Conservation (phyloP, 192 early-diverging fungal genomes). For the Linnemannia elongata region DNA sequence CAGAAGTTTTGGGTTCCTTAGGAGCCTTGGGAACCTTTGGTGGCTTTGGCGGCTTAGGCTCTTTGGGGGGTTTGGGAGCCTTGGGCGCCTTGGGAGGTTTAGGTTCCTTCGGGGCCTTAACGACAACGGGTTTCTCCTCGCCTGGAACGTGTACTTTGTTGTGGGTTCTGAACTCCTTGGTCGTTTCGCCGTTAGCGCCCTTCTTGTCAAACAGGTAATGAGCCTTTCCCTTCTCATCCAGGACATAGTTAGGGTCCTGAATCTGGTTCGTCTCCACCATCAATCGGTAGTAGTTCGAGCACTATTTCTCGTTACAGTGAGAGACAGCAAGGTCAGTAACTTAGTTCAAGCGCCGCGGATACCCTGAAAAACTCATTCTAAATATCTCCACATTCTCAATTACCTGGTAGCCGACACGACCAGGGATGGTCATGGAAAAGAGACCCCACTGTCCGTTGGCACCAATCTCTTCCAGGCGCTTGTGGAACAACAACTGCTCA, state of each 20-base stretch:
- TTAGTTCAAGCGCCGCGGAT: not conserved
- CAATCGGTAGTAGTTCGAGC: slow-evolving; percentile 96
- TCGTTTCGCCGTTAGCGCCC: slow-evolving; percentile 80
- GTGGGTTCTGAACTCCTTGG: slow-evolving; percentile 87
- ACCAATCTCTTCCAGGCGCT: slow-evolving; percentile 87
- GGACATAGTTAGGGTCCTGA: slow-evolving; percentile 91
- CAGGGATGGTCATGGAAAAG: slow-evolving; percentile 95
- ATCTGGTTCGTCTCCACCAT: slow-evolving; percentile 91
- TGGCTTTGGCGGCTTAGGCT: slow-evolving; percentile 53
- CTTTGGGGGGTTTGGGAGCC: slow-evolving; percentile 54
- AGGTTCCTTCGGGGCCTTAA: slow-evolving; percentile 52
- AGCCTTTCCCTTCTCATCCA: slow-evolving; percentile 91
- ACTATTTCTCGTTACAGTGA: slow-evolving; percentile 59
- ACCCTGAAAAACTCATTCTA: not conserved
- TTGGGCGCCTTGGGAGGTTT: slow-evolving; percentile 47
- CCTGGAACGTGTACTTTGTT: slow-evolving; percentile 64
- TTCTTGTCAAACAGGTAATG: slow-evolving; percentile 94
- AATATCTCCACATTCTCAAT: not conserved
- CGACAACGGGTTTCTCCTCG: slow-evolving; percentile 45
- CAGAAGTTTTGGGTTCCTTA: slow-evolving; percentile 55
- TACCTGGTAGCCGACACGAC: slow-evolving; percentile 96
- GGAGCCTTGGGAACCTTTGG: slow-evolving; percentile 44
- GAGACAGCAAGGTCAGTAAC: not conserved
- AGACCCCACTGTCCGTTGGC: slow-evolving; percentile 98
- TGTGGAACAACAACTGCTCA: slow-evolving; percentile 89